phyloP scores from a whole-genome alignment of 371 early-diverging fungal genomes.

The Mortierella sp. region DNA sequence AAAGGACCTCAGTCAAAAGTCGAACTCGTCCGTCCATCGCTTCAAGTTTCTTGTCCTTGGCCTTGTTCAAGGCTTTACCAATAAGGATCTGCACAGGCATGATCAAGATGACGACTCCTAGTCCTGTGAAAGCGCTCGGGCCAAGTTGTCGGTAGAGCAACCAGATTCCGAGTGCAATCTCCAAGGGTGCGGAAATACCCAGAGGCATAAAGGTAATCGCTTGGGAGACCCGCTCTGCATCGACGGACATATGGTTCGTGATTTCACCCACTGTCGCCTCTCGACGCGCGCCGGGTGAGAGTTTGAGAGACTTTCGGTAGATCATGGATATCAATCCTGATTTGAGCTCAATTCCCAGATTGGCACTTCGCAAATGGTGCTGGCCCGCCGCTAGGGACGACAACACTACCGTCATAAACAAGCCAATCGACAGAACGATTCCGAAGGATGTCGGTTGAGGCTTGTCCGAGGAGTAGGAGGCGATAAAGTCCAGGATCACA shows the following conservation, averaged over 20 bases:
- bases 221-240: constrained; percentile 29
- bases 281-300: constrained; percentile 85
- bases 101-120: constrained; percentile 18
- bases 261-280: constrained; percentile 80
- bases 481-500: constrained; percentile 20
- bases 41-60: constrained; percentile 31
- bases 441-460: neutral
- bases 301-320: constrained; percentile 85
- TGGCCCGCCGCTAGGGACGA: constrained; percentile 15
- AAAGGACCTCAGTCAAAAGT: constrained; percentile 61
- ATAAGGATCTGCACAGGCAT: constrained; percentile 25
- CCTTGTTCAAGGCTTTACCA: constrained; percentile 16
- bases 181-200: constrained; percentile 14
- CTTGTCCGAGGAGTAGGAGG: constrained; percentile 7
- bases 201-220: constrained; percentile 7
- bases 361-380: constrained; percentile 4
- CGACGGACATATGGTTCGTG: constrained; percentile 83
- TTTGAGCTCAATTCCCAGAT: constrained; percentile 59
- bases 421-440: constrained; percentile 6
- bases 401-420: constrained; percentile 11
- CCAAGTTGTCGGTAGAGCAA: constrained; percentile 36
- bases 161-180: constrained; percentile 25
- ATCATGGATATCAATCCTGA: constrained; percentile 86
- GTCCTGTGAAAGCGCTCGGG: constrained; percentile 25
- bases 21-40: constrained; percentile 71